Evolutionary conservation across 73 alveolate genomes (phyloP), one percentile per base, ranked within the genome.

Genomic region (Stentor coeruleus): DNA sequence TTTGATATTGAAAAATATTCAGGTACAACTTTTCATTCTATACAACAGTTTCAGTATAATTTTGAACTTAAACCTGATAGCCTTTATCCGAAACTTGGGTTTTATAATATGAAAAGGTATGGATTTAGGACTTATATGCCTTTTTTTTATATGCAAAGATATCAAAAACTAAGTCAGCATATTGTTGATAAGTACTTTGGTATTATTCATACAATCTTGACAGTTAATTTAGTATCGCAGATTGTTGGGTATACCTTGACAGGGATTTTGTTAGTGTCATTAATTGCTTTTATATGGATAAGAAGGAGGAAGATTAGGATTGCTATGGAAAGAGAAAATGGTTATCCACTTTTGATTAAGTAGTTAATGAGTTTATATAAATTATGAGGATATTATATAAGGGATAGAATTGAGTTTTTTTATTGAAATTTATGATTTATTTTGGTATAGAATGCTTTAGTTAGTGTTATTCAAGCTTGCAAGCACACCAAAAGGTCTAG

Each of bases 141-240:
- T 57, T 31, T 57, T 20, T 57, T 57, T 57, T 57, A 20, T 31
- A 1, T 57, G 28, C 35, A 20, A 57, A 57, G 73, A 57, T 20
- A n/a, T 57, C 35, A 57, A 57, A 31, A 57, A 57, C 28, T 57
- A 1, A 31, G 28, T 31, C 73, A 57, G 28, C 15, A 31, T 31
- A 57, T 31, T 57, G 73, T 57, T 57, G 73, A 57, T 57, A 57
- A 57, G 28, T 31, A 57, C 15, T 57, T 57, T 57, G 73, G 73
- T n/a, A 31, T 31, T 0, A 20, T 57, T 20, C 15, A 57, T 20
- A 57, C 73, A 20, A 31, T n/a, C 73, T 57, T 57, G 15, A 20
- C 28, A 57, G 73, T 57, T n/a, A 57, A 20, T n/a, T 20, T 20
- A 57, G 28, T 57, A 0, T 20, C 28, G 35, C 73, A 57, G 28